These are phyloP conservation scores for Aphanomyces astaci DNA, from an alignment of 352 stramenopile genomes.

Conservation along the genomic window DNA sequence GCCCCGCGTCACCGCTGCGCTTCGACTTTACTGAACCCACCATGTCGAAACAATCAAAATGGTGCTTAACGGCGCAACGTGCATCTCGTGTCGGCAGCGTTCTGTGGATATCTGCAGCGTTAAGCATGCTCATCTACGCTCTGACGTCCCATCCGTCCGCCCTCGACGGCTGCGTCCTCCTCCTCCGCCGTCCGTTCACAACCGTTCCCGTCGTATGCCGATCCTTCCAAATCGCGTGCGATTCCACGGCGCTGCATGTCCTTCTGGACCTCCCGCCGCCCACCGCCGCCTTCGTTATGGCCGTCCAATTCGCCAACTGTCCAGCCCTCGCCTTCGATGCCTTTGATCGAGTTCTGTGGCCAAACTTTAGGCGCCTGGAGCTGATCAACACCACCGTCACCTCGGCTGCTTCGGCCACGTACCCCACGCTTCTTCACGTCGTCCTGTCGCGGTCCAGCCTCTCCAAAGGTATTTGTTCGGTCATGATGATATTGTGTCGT, in stretches of 20 bases:
- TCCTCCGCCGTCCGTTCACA: neutral
- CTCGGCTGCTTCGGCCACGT: neutral
- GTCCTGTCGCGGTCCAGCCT: neutral
- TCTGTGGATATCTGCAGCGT: neutral
- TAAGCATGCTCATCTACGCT: neutral
- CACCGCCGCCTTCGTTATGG: neutral
- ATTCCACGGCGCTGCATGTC: neutral
- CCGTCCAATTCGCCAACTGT: neutral
- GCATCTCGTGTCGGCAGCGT: neutral
- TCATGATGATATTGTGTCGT: too few relatives aligned
- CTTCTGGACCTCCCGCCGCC: neutral
- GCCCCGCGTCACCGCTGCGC: neutral
- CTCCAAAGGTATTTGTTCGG: neutral
- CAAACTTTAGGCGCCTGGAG: neutral
- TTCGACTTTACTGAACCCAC: neutral
- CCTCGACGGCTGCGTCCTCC: neutral
- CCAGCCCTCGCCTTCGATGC: neutral
- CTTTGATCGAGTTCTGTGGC: neutral
- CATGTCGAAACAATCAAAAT: neutral
- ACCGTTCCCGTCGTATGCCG: neutral
- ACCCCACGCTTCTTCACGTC: neutral
- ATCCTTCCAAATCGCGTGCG: neutral
- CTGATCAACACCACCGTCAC: neutral
- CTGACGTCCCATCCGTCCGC: neutral
- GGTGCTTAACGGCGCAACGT: neutral